Conservation (phyloP, 1,139 yeast species). For the Groenewaldozyma sp. region DNA sequence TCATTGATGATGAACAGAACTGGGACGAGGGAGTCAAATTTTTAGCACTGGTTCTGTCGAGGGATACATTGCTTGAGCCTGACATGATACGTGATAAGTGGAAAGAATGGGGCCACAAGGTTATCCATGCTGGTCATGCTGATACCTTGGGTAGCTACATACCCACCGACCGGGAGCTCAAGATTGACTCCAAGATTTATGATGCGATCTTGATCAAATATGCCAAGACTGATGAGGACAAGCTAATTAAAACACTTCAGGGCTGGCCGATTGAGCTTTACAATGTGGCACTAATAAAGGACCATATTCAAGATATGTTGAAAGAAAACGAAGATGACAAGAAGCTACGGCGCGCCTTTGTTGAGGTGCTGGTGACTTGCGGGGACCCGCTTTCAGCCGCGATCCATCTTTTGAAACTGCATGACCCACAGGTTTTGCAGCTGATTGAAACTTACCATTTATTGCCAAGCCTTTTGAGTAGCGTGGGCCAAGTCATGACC, state of each 20-base stretch:
- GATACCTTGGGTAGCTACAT: slow-evolving; percentile 42
- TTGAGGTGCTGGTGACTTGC: slow-evolving; percentile 30
- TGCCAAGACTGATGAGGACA: slow-evolving; percentile 31
- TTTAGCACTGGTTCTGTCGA: slow-evolving; percentile 35
- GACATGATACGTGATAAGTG: slow-evolving; percentile 37
- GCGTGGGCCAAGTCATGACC: slow-evolving; percentile 44
- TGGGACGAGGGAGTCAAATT: slow-evolving; percentile 55
- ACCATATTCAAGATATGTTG: slow-evolving; percentile 39
- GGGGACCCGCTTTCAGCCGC: slow-evolving; percentile 58
- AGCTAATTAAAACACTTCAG: slow-evolving; percentile 36
- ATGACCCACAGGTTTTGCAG: slow-evolving; percentile 47
- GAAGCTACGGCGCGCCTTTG: slow-evolving; percentile 30
- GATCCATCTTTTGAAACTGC: slow-evolving; percentile 45
- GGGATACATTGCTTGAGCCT: slow-evolving; percentile 20
- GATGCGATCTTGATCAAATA: slow-evolving; percentile 31
- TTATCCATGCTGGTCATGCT: slow-evolving; percentile 42
- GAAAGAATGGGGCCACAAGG: slow-evolving; percentile 55
- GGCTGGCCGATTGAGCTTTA: slow-evolving; percentile 56
- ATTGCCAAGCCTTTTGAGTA: slow-evolving; percentile 39
- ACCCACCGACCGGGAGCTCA: slow-evolving; percentile 39
- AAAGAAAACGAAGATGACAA: slow-evolving; percentile 21
- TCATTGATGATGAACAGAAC: slow-evolving; percentile 36
- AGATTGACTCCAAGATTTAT: slow-evolving; percentile 38
- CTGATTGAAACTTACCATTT: slow-evolving; percentile 57
- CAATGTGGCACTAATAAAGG: slow-evolving; percentile 39